Conservation (phyloP, 2,329 filamentous ascomycete species). For the Paecilomyces niveus region DNA sequence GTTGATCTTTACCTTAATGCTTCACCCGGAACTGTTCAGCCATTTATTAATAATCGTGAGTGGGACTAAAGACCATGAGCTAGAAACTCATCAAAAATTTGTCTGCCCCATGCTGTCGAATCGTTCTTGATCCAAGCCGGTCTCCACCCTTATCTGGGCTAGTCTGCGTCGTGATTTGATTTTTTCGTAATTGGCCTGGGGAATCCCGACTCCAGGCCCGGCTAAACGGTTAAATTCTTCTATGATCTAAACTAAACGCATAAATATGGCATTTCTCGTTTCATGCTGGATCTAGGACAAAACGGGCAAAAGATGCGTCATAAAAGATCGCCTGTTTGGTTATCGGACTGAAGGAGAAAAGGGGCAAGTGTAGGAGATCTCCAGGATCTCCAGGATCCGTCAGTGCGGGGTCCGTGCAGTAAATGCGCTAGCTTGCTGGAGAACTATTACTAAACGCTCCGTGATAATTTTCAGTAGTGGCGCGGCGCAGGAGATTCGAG, state of each 20-base stretch:
- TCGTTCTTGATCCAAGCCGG: neutral
- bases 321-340: neutral
- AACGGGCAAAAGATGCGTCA: neutral
- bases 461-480: neutral
- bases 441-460: neutral
- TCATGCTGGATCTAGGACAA: neutral
- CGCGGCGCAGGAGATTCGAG: neutral
- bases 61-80: neutral
- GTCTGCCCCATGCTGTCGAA: neutral
- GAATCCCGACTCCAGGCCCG: neutral
- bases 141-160: neutral
- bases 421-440: neutral
- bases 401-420: neutral
- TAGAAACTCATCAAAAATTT: neutral
- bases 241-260: neutral
- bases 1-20: neutral
- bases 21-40: neutral
- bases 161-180: neutral
- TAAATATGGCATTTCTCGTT: neutral
- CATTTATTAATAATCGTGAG: neutral
- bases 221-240: neutral
- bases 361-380: neutral
- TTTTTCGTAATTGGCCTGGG: neutral
- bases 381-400: neutral
- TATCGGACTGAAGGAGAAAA: neutral